These are phyloP conservation scores for Dictyostelium brefeldianum DNA, from an alignment of 78 protist genomes.

Conservation along the genomic window DNA sequence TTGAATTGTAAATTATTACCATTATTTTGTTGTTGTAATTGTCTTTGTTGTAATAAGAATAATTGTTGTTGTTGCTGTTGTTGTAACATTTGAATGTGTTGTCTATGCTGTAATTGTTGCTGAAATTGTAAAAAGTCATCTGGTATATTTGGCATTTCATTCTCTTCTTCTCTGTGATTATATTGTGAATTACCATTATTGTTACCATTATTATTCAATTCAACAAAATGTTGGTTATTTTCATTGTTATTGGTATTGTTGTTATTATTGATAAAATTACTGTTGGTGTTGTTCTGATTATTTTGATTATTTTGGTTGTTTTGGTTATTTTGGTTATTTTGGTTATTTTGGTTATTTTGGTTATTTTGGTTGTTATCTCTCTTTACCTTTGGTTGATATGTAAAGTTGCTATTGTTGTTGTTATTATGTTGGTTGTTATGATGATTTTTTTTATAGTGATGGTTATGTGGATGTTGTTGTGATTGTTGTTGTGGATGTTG, in stretches of 20 bases:
- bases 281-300: slow-evolving; percentile 1
- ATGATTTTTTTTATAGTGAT: neutral
- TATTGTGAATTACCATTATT: neutral
- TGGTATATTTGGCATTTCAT: neutral
- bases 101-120: neutral
- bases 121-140: neutral
- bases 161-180: neutral
- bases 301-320: neutral
- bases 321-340: neutral
- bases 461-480: neutral
- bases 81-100: neutral
- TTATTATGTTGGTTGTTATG: neutral
- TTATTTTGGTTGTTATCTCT: neutral
- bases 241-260: neutral
- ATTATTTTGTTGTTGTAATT: slow-evolving; percentile 5
- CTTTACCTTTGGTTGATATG: slow-evolving; percentile 25
- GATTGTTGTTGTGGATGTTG: neutral
- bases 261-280: neutral
- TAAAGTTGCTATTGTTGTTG: neutral
- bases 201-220: neutral
- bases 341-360: neutral
- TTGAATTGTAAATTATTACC: neutral
- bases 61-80: slow-evolving; percentile 43
- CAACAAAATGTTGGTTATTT: neutral
- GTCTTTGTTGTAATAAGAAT: slow-evolving; percentile 5